A percentile compares a stretch with the other conserved stretches of the same genome.
phyloP scores from a whole-genome alignment of 345 rosid species.

The Zanthoxylum bungeanum region DNA sequence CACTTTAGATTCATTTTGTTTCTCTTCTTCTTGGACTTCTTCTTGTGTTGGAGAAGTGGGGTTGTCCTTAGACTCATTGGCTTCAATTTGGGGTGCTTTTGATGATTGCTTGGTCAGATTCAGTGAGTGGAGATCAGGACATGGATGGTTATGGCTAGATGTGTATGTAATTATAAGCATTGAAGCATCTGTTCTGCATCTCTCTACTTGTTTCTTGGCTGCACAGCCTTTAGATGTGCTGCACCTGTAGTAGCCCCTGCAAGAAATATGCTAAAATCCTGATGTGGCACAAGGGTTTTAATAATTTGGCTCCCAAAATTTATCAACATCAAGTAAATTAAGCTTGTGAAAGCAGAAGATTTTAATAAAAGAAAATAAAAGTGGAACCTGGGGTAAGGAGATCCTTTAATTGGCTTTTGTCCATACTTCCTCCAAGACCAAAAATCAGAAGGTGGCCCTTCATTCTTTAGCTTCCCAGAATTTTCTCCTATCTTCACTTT shows the following conservation, averaged over 20 bases:
- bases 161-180: conserved; percentile 63
- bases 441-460: conserved; percentile 64
- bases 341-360: too few species aligned
- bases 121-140: conserved; percentile 26
- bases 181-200: conserved; percentile 66
- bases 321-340: too few species aligned
- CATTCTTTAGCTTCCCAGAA: conserved; percentile 50
- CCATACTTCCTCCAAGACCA: conserved; percentile 88
- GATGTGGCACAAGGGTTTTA: background rate
- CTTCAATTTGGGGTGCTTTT: conserved; percentile 13
- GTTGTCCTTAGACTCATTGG: conserved; percentile 2
- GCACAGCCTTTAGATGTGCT: conserved; percentile 73
- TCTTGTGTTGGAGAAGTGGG: conserved; percentile 21
- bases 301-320: background rate
- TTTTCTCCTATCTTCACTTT: conserved; percentile 48
- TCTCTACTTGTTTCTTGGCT: conserved; percentile 72
- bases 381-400: conserved; percentile 59
- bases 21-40: conserved; percentile 12
- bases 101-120: conserved; percentile 14
- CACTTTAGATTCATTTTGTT: conserved; percentile 11
- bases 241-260: conserved; percentile 75
- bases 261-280: background rate
- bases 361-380: background rate
- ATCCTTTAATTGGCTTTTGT: conserved; percentile 71
- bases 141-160: conserved; percentile 63